Base-by-base conservation (phyloP, 148 eudicot species). In the Camellia granthamiana region DNA sequence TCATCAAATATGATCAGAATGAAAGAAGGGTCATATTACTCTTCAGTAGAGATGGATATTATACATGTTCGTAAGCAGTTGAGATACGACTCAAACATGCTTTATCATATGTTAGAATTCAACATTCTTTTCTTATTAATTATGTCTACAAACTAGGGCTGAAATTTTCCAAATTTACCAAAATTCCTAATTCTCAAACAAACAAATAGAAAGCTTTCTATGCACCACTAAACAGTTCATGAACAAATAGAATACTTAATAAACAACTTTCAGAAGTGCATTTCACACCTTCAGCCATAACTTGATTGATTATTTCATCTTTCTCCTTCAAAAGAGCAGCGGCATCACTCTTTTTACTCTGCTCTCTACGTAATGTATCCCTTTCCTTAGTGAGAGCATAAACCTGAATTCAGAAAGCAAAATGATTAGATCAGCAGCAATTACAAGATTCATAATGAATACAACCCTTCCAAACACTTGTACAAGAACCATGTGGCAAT, bases 311-410 rank as follows among this genome's bases (percentile, higher is more conserved):
- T 80, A 96, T 96, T 85, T 96, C 99, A 88, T 96, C 99, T 77
- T 96, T 96, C 81, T 96, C 99, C 90, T 96, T 96, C 83, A 96
- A 74, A 83, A 96, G 97, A 84, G 94, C 98, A 83, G 99, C 97
- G 84, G 99, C 98, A 79, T 96, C 99, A 84, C 89, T 93, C 84
- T 91, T 92, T 81, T 90, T 96, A 84, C 71, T 96, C 84, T 96
- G 99, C 87, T 96, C 99, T 82, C 99, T 87, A 62, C 99, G 97
- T 76, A 96, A 83, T 81, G 98, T 91, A 88, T 96, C 99, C 83
- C 99, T 92, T 91, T 96, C 98, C 86, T 84, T 93, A 75, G 94
- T 91, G 61, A 96, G 97, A 84, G 98, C 92, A 92, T 93, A 96
- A 46, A 93, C 94, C 99, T 96, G 78, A 74, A 80, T 81, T 52